Evolutionary conservation across 768 basidiomycete species (phyloP), one percentile per base, ranked within the genome.

Genomic region (Rhizopogon vinicolor): DNA sequence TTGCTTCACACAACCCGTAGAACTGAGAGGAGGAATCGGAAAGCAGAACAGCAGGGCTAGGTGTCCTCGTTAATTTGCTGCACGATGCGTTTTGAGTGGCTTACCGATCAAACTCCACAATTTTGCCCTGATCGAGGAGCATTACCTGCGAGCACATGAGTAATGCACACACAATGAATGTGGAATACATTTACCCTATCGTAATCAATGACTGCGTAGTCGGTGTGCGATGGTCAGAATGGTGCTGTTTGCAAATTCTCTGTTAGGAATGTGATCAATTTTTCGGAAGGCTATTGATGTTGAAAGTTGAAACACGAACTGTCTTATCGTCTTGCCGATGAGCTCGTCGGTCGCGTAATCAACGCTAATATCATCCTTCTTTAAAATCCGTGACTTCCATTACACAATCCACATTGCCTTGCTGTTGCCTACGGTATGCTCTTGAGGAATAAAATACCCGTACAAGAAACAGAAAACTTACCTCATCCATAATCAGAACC

Each of bases 271-370:
- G 7, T 12, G 8, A n/a, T 28, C 42, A 25, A 7, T n/a, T 6
- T 25, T 8, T 7, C 14, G 43, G 51, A n/a, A 43, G 12, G 1
- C 6, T 16, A 50, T 44, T 3, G 13, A 22, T 37, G 39, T 5
- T 2, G 35, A 5, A 45, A 31, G 39, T 5, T 2, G 35, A 5
- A 45, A 31, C 40, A 74, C 85, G 65, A 64, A 91, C 90, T 85
- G 82, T 73, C 87, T 73, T 43, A 91, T 91, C 3, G 89, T 90
- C 65, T 87, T 87, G 39, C 86, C 78, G 61, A 91, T 94, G 3
- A 93, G 76, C 64, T 93, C 91, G 65, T 95, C 92, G 0, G 93
- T 93, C 19, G 90, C 90, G 66, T 93, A 90, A 66, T 91, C 89
- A 45, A 91, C 90, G 58, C 80, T 82, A 40, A 37, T 13, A n/a